A percentile compares a stretch with the other conserved stretches of the same genome.
phyloP scores from a whole-genome alignment of 306 rosid species.

The Prunus mume region DNA sequence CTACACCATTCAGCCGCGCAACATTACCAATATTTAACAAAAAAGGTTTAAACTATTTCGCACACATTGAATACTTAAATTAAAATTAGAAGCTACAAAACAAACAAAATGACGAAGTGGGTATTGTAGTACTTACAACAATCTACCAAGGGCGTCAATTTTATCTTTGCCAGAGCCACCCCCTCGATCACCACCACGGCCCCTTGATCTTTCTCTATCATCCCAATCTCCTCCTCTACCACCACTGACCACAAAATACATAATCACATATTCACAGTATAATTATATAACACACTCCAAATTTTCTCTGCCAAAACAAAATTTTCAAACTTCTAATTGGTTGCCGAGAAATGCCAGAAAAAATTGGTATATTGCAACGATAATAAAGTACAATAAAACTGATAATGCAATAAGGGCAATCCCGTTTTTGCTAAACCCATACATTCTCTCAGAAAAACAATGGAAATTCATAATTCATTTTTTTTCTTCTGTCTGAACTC shows the following conservation, averaged over 20 bases:
- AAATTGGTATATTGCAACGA: neutral
- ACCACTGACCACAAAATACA: slow-evolving; percentile 30
- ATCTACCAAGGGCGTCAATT: slow-evolving; percentile 91
- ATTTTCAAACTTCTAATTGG: too few species aligned
- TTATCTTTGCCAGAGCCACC: slow-evolving; percentile 66
- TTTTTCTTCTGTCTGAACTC: neutral
- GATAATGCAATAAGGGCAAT: too few species aligned
- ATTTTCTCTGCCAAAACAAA: neutral
- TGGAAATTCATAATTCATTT: neutral
- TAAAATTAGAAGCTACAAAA: neutral
- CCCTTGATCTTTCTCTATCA: slow-evolving; percentile 47
- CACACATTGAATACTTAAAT: neutral
- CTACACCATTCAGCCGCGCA: neutral
- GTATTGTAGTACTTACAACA: slow-evolving; percentile 55
- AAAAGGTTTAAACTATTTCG: neutral
- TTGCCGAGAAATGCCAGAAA: neutral
- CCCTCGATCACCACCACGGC: slow-evolving; percentile 36
- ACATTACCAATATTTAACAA: neutral
- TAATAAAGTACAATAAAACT: neutral
- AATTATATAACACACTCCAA: neutral
- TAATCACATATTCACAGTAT: neutral
- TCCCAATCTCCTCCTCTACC: slow-evolving; percentile 49
- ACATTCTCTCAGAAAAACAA: neutral
- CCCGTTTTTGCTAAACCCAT: neutral
- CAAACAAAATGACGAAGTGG: neutral